phyloP scores from a whole-genome alignment of 805 yeast genomes.

The Starmerella bombicola region DNA sequence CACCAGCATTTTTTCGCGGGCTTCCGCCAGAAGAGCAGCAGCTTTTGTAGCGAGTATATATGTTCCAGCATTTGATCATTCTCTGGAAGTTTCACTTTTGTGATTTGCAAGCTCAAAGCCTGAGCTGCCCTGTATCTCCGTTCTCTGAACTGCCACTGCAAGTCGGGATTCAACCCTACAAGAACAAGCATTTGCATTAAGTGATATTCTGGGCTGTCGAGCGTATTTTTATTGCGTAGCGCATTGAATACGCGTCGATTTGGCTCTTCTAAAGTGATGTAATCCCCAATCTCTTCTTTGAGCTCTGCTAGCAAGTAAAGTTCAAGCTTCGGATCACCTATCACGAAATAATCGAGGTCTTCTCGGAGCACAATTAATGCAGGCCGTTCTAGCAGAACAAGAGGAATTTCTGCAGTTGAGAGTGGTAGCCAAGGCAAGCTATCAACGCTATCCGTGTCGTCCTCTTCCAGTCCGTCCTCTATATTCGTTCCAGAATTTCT shows the following conservation, averaged over 20 bases:
- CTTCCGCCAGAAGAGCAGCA: conserved; percentile 86
- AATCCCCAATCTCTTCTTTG: conserved; percentile 61
- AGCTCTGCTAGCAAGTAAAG: conserved; percentile 47
- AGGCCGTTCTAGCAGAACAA: conserved; percentile 65
- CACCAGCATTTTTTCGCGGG: conserved; percentile 99
- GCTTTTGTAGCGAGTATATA: conserved; percentile 38
- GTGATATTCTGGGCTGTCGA: conserved; percentile 87
- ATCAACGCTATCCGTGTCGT: conserved; percentile 12
- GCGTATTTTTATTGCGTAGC: conserved; percentile 32
- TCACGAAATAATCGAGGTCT: conserved; percentile 85
- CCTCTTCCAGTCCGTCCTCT: conserved; percentile 10
- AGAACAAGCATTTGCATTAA: conserved; percentile 87
- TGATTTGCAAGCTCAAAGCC: conserved; percentile 69
- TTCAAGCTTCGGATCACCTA: conserved; percentile 48
- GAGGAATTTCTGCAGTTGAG: conserved; percentile 27
- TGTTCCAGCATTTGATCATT: conserved; percentile 11
- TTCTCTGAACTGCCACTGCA: conserved; percentile 81
- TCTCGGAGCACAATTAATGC: conserved; percentile 85
- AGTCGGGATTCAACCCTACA: conserved; percentile 59
- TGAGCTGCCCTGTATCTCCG: conserved; percentile 79
- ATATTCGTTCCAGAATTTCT: not conserved
- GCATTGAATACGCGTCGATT: conserved; percentile 54
- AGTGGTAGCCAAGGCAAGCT: conserved; percentile 13
- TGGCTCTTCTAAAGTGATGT: conserved; percentile 40
- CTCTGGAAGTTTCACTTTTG: conserved; percentile 31